Evolutionary conservation across 192 early-diverging fungal genomes (phyloP).

Genomic region (Coemansia sp.): DNA sequence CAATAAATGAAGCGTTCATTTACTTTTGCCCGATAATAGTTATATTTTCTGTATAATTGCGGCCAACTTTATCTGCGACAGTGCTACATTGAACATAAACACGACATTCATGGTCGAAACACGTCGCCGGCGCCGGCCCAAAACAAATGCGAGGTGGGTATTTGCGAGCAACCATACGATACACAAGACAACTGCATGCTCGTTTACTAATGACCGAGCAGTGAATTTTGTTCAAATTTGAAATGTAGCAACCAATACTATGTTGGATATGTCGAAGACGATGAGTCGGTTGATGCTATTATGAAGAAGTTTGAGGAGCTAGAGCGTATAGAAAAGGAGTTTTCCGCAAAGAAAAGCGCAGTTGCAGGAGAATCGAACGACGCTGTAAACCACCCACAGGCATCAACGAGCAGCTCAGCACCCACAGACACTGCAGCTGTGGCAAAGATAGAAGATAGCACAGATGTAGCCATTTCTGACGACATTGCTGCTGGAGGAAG

Average conservation of each 20-base stretch:
- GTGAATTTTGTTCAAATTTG: neutral
- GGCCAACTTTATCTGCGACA: neutral
- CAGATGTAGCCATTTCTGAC: neutral
- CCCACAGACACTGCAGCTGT: neutral
- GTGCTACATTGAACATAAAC: neutral
- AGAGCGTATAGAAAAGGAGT: conserved; percentile 82
- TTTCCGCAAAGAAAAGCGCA: conserved; percentile 53
- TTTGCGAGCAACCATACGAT: neutral
- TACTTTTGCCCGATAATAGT: neutral
- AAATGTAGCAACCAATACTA: conserved; percentile 62
- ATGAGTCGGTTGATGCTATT: conserved; percentile 92
- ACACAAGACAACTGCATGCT: neutral
- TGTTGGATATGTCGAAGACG: conserved; percentile 96
- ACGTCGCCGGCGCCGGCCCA: conserved; percentile 44
- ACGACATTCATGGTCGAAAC: conserved; percentile 45
- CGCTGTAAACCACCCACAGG: conserved; percentile 8
- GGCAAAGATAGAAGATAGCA: neutral
- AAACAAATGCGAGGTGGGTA: conserved; percentile 44
- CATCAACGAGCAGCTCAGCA: conserved; percentile 10
- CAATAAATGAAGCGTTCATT: neutral
- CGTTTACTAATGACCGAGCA: neutral
- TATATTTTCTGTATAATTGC: neutral
- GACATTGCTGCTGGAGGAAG: neutral
- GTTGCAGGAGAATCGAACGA: conserved; percentile 2
- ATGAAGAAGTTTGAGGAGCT: conserved; percentile 99